These are phyloP conservation scores for Dioscorea zingiberensis DNA, from an alignment of 106 monocot species.

Conservation along the genomic window DNA sequence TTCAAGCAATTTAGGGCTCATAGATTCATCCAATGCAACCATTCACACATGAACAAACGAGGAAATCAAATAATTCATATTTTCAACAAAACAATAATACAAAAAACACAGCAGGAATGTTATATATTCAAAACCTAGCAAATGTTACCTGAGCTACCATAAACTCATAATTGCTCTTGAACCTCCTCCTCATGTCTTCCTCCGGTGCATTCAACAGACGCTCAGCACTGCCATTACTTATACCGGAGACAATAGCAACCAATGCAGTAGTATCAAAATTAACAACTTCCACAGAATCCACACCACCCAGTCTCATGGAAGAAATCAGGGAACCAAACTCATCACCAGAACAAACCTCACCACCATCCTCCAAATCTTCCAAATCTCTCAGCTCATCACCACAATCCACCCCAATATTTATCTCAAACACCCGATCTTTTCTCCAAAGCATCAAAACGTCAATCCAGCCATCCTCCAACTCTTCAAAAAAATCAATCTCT, in stretches of 20 bases:
- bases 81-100: too few relatives aligned
- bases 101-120: too few relatives aligned
- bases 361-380: not conserved
- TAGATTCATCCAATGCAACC: too few relatives aligned
- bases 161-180: conserved; percentile 86
- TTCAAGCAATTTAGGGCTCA: too few relatives aligned
- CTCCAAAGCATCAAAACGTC: conserved; percentile 8
- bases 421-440: conserved; percentile 30
- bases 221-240: conserved; percentile 70
- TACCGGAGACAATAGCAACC: conserved; percentile 87
- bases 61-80: too few relatives aligned
- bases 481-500: conserved; percentile 16
- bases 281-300: conserved; percentile 23
- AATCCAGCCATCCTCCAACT: conserved; percentile 41
- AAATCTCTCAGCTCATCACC: not conserved
- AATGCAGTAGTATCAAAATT: conserved; percentile 97
- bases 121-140: too few relatives aligned
- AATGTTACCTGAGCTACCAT: conserved; percentile 74
- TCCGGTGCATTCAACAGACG: conserved; percentile 34
- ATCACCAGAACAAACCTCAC: conserved; percentile 6
- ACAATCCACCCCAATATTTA: conserved; percentile 19
- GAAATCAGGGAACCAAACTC: conserved; percentile 34
- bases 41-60: too few relatives aligned
- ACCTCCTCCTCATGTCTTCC: conserved; percentile 37
- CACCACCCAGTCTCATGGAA: conserved; percentile 13